phyloP scores from a whole-genome alignment of 495 filamentous ascomycete genomes.

The Podospora tetraspora region DNA sequence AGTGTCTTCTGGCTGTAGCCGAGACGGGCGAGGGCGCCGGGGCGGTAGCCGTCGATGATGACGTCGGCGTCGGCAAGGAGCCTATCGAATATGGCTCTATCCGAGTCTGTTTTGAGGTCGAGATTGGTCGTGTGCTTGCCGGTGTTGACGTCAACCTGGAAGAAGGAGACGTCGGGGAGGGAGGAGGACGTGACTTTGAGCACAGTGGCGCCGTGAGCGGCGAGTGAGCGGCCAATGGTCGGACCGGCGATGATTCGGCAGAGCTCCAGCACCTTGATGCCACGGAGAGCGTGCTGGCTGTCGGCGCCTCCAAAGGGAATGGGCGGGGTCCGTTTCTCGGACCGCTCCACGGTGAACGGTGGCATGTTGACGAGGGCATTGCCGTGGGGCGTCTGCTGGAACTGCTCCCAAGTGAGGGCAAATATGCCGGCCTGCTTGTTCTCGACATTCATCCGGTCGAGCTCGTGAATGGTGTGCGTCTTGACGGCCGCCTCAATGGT shows the following conservation, averaged over 20 bases:
- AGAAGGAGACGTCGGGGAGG: constrained; percentile 70
- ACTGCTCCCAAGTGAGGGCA: constrained; percentile 61
- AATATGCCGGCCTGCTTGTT: constrained; percentile 61
- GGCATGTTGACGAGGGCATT: constrained; percentile 25
- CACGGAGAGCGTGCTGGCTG: constrained; percentile 44
- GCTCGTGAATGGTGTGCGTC: constrained; percentile 55
- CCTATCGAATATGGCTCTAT: constrained; percentile 51
- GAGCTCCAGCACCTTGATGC: constrained; percentile 59
- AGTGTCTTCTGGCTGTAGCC: constrained; percentile 56
- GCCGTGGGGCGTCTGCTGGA: constrained; percentile 57
- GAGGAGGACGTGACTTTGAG: constrained; percentile 65
- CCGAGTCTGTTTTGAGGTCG: constrained; percentile 51
- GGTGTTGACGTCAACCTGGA: constrained; percentile 74
- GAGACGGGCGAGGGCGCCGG: constrained; percentile 58
- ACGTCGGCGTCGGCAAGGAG: constrained; percentile 57
- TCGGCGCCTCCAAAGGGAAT: constrained; percentile 45
- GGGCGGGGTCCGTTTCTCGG: constrained; percentile 32
- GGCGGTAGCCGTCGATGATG: constrained; percentile 63
- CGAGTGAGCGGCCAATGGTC: constrained; percentile 59
- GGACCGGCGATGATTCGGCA: constrained; percentile 62
- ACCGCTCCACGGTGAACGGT: constrained; percentile 19
- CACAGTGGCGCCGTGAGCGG: constrained; percentile 63
- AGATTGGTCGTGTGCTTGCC: constrained; percentile 54
- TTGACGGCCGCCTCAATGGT: constrained; percentile 62
- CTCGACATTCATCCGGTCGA: constrained; percentile 60